These are phyloP conservation scores for Saccharum officinarum DNA, from an alignment of 176 grass and related monocot species.

Conservation along the genomic window DNA sequence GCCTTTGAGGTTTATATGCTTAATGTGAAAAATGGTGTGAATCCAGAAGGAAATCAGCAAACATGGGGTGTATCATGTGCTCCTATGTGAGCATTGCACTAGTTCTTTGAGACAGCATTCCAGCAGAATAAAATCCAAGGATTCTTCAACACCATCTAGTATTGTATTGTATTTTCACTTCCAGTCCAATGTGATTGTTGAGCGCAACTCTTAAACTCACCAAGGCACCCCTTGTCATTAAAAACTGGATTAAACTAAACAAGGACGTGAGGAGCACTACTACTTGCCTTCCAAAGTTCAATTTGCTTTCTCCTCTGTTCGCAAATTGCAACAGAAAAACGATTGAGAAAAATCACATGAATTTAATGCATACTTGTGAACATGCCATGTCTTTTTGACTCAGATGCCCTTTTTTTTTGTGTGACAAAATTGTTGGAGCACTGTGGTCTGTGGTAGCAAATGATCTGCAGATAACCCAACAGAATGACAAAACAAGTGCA, in stretches of 20 bases:
- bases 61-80: slow-evolving; percentile 25
- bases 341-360: slow-evolving; percentile 23
- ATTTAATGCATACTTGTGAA: slow-evolving; percentile 36
- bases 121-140: slow-evolving; percentile 47
- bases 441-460: background rate
- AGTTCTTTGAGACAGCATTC: slow-evolving; percentile 33
- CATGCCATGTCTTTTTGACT: slow-evolving; percentile 17
- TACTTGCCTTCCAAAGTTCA: slow-evolving; percentile 40
- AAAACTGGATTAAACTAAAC: slow-evolving; percentile 33
- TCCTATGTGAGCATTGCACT: background rate
- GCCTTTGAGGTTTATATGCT: background rate
- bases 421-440: background rate
- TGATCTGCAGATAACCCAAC: background rate
- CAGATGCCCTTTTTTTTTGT: background rate
- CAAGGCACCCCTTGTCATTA: slow-evolving; percentile 8
- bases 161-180: slow-evolving; percentile 34
- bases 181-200: slow-evolving; percentile 43
- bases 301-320: slow-evolving; percentile 31
- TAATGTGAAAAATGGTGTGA: background rate
- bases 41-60: slow-evolving; percentile 14
- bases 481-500: background rate
- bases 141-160: slow-evolving; percentile 47
- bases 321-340: slow-evolving; percentile 17
- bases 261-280: slow-evolving; percentile 54
- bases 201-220: slow-evolving; percentile 14